Base-by-base conservation (phyloP, 768 basidiomycete genomes). In the Naganishia friedmannii region DNA sequence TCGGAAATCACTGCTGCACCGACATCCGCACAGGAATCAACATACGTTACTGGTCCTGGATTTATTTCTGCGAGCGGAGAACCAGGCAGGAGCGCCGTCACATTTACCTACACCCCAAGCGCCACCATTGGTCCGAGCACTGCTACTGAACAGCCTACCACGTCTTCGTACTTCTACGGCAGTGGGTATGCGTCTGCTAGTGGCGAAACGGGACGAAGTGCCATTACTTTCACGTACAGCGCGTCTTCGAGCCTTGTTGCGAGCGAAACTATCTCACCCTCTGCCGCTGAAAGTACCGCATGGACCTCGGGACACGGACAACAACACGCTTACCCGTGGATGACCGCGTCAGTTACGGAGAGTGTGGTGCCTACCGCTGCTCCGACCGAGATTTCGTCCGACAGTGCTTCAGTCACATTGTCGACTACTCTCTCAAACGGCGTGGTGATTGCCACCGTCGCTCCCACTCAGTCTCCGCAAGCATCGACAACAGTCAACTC, bases 321-420 rank as follows among this genome's bases (percentile, higher is more conserved):
- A 21, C 69, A 70, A 34, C 69, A 70, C 39, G 23, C 60, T 10
- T 70, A 70, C 31, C 69, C 69, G 29, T 70, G 69, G 69, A 55
- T 60, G 60, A 69, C 68, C 17, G 34, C 55, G 55, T 39, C 46
- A 23, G 46, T n/a, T 1, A 37, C 65, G 29, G 51, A 19, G 15
- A 53, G 45, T 28, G 46, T 13, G 4, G 9, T 34, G 13, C 34
- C 23, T 26, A 53, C 65, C 31, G 46, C 37, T 6, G 19, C 32
- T 31, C 42, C 42, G 9, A 31, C 48, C 31, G 48, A 46, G 48
- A 31, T 42, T 7, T 7, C 13, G 15, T 31, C 65, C 13, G 29
- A n/a, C 31, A 32, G 37, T 32, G 34, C 65, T 34, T 66, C 65
- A 15, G 34, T 65, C 34, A 37, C 45, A 12, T 31, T 34, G 15